Conservation (phyloP, 345 rosid species). For the Melaleuca alternifolia region DNA sequence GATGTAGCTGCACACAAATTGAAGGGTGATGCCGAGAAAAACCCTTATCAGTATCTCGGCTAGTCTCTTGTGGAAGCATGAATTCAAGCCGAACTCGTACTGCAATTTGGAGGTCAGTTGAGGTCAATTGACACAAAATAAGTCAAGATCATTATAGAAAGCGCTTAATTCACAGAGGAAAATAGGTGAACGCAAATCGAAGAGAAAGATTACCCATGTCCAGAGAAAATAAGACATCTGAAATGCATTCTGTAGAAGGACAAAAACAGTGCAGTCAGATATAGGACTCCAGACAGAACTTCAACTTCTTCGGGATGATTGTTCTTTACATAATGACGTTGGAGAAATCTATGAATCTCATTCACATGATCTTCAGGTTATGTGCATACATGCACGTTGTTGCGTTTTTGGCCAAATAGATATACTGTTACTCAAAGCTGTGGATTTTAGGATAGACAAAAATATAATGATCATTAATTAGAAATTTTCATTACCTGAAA, state of each 20-base stretch:
- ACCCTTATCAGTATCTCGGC: constrained; percentile 7
- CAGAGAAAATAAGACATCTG: constrained; percentile 42
- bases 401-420: not conserved
- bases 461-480: not conserved
- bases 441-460: not conserved
- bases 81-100: constrained; percentile 24
- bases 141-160: not conserved
- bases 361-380: not conserved
- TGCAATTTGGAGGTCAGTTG: constrained; percentile 2
- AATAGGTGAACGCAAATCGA: not conserved
- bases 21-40: constrained; percentile 16
- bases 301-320: not conserved
- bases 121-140: not conserved
- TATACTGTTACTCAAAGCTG: not conserved
- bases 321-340: not conserved
- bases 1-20: constrained; percentile 29
- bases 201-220: constrained; percentile 27
- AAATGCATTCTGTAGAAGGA: constrained; percentile 29
- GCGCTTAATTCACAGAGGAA: not conserved
- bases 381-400: not conserved
- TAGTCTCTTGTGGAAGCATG: constrained; percentile 21
- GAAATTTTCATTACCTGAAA: constrained; percentile 16
- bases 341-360: not conserved
- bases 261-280: not conserved
- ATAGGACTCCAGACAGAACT: not conserved